A percentile compares a stretch with the other conserved stretches of the same genome.
phyloP scores from a whole-genome alignment of 768 basidiomycete genomes.

The Panaeolus cyanescens region DNA sequence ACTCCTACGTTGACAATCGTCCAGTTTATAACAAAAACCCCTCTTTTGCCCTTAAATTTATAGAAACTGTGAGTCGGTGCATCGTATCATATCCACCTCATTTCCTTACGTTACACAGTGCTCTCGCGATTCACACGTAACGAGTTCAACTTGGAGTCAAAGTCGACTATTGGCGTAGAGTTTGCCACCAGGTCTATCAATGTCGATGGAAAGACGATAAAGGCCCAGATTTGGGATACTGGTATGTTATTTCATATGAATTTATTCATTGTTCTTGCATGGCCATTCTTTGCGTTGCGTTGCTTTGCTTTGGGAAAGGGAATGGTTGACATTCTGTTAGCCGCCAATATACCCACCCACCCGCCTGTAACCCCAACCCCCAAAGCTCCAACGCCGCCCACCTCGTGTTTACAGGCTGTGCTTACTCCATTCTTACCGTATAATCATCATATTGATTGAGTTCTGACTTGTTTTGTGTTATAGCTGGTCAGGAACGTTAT shows the following conservation, averaged over 20 bases:
- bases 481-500: constrained; percentile 97
- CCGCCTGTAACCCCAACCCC: neutral
- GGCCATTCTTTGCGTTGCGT: neutral
- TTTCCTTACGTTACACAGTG: constrained; percentile 52
- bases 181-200: constrained; percentile 95
- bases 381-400: neutral
- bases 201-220: constrained; percentile 96
- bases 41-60: no score
- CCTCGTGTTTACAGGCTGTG: constrained; percentile 4
- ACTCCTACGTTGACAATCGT: no score
- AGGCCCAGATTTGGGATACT: constrained; percentile 99
- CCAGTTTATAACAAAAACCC: no score
- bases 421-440: neutral
- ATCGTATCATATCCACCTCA: neutral
- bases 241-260: constrained; percentile 53
- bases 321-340: no score
- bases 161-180: constrained; percentile 99
- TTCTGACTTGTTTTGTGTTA: constrained; percentile 10
- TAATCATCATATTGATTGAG: neutral
- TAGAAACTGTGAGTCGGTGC: constrained; percentile 9
- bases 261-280: neutral
- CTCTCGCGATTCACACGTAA: constrained; percentile 99
- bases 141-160: constrained; percentile 98
- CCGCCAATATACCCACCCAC: no score
- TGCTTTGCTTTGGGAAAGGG: no score